Percentiles rank a stretch among this genome's conserved stretches.
Evolutionary conservation across 805 yeast species (phyloP).

Genomic region (Lipomyces oligophaga): DNA sequence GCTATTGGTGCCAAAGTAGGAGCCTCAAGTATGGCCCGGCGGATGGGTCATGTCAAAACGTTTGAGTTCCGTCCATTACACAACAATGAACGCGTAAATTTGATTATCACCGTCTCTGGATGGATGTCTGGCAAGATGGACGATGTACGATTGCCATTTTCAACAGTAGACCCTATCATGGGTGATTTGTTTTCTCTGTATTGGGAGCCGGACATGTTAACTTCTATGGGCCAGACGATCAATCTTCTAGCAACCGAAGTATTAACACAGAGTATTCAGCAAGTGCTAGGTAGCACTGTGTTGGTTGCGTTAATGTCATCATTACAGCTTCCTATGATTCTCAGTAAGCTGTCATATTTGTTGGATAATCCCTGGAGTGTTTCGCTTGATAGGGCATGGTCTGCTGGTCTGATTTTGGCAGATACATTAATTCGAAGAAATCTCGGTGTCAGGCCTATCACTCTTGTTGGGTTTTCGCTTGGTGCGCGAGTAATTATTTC

Average conservation of each 20-base stretch:
- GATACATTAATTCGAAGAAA: constrained; percentile 85
- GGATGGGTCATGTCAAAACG: constrained; percentile 89
- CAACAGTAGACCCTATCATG: constrained; percentile 96
- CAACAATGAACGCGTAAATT: constrained; percentile 80
- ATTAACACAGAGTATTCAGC: constrained; percentile 88
- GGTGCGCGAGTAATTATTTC: constrained; percentile 92
- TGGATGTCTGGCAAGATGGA: constrained; percentile 96
- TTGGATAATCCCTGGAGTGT: constrained; percentile 98
- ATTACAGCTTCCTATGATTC: constrained; percentile 84
- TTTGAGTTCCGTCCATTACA: constrained; percentile 92
- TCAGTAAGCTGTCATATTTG: constrained; percentile 81
- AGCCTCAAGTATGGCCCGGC: constrained; percentile 70
- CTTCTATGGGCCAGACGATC: constrained; percentile 94
- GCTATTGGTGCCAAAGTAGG: constrained; percentile 91
- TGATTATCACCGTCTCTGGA: constrained; percentile 87
- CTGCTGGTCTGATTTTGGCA: constrained; percentile 83
- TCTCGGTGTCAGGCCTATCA: constrained; percentile 87
- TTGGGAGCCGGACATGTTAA: constrained; percentile 98
- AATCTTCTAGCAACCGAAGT: constrained; percentile 91
- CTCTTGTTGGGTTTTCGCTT: constrained; percentile 86
- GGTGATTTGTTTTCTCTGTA: constrained; percentile 88
- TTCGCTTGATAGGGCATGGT: constrained; percentile 94
- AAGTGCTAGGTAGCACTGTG: constrained; percentile 86
- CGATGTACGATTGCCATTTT: constrained; percentile 93
- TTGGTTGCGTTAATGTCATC: constrained; percentile 89